Percentiles rank a stretch among this genome's conserved stretches.
These are phyloP conservation scores for Apiospora saccharicola DNA, from an alignment of 2,329 filamentous ascomycete genomes.

Conservation along the genomic window DNA sequence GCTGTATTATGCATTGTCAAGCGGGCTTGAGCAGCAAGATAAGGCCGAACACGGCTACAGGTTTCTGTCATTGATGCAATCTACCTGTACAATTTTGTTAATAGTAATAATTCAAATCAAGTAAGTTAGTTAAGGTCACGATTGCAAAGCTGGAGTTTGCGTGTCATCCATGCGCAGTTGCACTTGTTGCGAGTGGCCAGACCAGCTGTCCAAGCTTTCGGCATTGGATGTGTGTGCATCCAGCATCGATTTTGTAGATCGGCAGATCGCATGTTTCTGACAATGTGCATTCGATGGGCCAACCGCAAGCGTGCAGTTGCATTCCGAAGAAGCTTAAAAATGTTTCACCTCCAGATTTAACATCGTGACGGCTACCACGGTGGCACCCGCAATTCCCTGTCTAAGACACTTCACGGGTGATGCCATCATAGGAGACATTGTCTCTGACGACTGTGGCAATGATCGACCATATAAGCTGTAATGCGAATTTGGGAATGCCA, in stretches of 20 bases:
- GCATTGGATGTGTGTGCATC: not conserved
- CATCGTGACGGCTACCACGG: slow-evolving; percentile 7
- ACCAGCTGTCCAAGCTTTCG: too few relatives aligned
- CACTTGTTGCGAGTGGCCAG: not conserved
- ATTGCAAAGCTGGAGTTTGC: not conserved
- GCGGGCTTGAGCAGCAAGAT: not conserved
- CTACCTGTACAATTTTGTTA: not conserved
- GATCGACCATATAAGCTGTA: not conserved
- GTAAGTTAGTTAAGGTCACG: not conserved
- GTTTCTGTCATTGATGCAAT: not conserved
- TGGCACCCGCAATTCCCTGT: not conserved
- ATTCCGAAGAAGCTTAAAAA: slow-evolving; percentile 15
- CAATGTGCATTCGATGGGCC: not conserved
- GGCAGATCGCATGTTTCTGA: not conserved
- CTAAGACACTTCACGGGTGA: not conserved
- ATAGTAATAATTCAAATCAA: not conserved
- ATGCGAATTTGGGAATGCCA: not conserved
- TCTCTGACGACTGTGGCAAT: not conserved
- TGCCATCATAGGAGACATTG: not conserved
- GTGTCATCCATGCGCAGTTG: not conserved
- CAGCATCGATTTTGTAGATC: not conserved
- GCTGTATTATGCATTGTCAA: not conserved
- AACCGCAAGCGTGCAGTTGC: not conserved
- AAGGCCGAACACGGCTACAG: not conserved
- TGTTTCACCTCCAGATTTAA: not conserved